A percentile compares a stretch with the other conserved stretches of the same genome.
Evolutionary conservation across 768 basidiomycete species (phyloP).

Genomic region (Termitomyces sp.): DNA sequence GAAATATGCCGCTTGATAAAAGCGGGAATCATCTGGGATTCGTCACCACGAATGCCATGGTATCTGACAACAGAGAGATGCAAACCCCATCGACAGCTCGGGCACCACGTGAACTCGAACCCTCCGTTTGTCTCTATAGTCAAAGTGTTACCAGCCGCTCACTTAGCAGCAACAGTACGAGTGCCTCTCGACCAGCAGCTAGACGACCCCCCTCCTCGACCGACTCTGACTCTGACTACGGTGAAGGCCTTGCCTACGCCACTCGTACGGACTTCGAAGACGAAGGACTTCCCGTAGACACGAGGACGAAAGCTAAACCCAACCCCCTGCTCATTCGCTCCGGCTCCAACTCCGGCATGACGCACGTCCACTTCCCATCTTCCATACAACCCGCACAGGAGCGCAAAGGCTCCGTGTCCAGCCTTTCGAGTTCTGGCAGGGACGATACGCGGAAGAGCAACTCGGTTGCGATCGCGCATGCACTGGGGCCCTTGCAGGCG

Average conservation of each 20-base stretch:
- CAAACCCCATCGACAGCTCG: slow-evolving; percentile 15
- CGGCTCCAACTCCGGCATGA: slow-evolving; percentile 15
- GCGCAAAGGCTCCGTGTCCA: slow-evolving; percentile 9
- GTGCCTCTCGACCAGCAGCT: background rate
- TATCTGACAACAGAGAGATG: slow-evolving; percentile 1
- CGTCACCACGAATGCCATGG: slow-evolving; percentile 8
- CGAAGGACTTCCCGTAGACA: slow-evolving; percentile 19
- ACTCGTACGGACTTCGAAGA: slow-evolving; percentile 41
- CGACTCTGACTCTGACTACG: slow-evolving; percentile 37
- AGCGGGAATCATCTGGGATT: slow-evolving; percentile 34
- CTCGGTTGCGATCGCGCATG: slow-evolving; percentile 34
- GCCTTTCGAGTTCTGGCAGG: slow-evolving; percentile 7
- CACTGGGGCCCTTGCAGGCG: slow-evolving; percentile 36
- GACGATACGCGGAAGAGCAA: slow-evolving; percentile 21
- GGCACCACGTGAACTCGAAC: background rate
- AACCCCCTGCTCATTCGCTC: slow-evolving; percentile 18
- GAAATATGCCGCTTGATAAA: slow-evolving; percentile 55
- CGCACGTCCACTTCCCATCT: slow-evolving; percentile 17
- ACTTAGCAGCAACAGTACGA: background rate
- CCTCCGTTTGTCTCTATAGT: background rate
- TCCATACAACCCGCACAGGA: slow-evolving; percentile 7
- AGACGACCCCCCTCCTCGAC: slow-evolving; percentile 14
- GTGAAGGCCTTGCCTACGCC: slow-evolving; percentile 41
- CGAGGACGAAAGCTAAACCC: slow-evolving; percentile 16
- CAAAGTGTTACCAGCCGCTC: background rate